Conservation (phyloP, 2,329 filamentous ascomycete genomes). For the Diaporthe ilicicola region DNA sequence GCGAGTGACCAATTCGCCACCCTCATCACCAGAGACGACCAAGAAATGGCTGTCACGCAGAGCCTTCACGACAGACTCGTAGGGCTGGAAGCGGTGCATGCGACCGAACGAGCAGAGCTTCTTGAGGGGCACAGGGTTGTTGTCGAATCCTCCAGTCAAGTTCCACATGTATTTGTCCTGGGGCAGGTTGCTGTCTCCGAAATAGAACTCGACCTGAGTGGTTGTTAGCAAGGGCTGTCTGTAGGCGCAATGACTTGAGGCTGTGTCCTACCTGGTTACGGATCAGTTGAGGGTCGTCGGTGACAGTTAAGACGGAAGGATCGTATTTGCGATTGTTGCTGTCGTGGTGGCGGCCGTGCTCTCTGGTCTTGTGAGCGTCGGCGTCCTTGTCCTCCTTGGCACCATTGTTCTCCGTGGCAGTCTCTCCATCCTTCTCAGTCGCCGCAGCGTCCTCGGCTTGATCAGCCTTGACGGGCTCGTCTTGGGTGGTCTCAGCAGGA, state of each 20-base stretch:
- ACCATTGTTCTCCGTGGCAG: constrained; percentile 34
- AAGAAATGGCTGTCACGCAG: constrained; percentile 80
- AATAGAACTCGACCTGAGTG: constrained; percentile 92
- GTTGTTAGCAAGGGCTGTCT: constrained; percentile 29
- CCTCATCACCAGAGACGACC: constrained; percentile 77
- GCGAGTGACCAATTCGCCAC: constrained; percentile 77
- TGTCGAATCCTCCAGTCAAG: constrained; percentile 78
- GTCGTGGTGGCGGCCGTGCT: constrained; percentile 49
- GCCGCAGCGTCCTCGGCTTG: constrained; percentile 37
- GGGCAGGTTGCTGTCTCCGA: constrained; percentile 88
- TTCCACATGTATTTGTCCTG: constrained; percentile 88
- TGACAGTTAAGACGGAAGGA: constrained; percentile 71
- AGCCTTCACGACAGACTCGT: constrained; percentile 82
- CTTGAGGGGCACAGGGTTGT: constrained; percentile 82
- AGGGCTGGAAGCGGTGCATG: constrained; percentile 94
- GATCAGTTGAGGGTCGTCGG: constrained; percentile 81
- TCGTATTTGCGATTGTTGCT: constrained; percentile 75
- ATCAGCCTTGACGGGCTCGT: constrained; percentile 39
- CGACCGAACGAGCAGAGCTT: constrained; percentile 89
- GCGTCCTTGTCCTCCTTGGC: constrained; percentile 36
- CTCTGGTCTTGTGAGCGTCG: constrained; percentile 55
- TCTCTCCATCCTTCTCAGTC: constrained; percentile 39
- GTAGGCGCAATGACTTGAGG: background rate
- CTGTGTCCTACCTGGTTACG: constrained; percentile 75
- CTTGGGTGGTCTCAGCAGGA: constrained; percentile 38